These are phyloP conservation scores for Marasmius sp. DNA, from an alignment of 1,284 basidiomycete species.

Conservation along the genomic window DNA sequence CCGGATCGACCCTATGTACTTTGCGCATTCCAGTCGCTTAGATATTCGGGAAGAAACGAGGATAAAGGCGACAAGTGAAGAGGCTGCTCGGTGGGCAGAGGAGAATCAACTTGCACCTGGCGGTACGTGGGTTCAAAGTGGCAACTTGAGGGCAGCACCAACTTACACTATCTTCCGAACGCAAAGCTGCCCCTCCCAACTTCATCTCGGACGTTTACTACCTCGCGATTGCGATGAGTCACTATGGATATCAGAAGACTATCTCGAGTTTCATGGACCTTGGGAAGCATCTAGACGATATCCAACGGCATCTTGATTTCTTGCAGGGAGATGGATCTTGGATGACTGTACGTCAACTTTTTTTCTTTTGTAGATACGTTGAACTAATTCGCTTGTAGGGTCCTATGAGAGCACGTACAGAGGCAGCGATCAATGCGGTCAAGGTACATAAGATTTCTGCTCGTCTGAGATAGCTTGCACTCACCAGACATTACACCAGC, in stretches of 20 bases:
- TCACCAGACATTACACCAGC: constrained; percentile 33
- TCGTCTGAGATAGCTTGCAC: neutral
- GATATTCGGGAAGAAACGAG: constrained; percentile 86
- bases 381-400: constrained; percentile 38
- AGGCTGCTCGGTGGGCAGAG: constrained; percentile 73
- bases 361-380: neutral
- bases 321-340: constrained; percentile 77
- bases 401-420: constrained; percentile 66
- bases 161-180: constrained; percentile 11
- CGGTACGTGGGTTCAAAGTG: constrained; percentile 19
- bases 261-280: constrained; percentile 74
- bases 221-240: constrained; percentile 80
- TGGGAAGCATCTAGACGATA: constrained; percentile 73
- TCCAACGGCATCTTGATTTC: constrained; percentile 77
- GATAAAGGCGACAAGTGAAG: constrained; percentile 86
- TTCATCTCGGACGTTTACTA: constrained; percentile 98
- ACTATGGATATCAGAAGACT: constrained; percentile 83
- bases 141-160: neutral
- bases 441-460: constrained; percentile 48
- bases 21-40: constrained; percentile 69
- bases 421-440: constrained; percentile 67
- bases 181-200: constrained; percentile 65
- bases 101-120: constrained; percentile 46
- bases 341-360: constrained; percentile 61
- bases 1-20: constrained; percentile 87